Evolutionary conservation across 2,329 filamentous ascomycete genomes (phyloP), one percentile per base, ranked within the genome.

Genomic region (Drechslerella dactyloides): DNA sequence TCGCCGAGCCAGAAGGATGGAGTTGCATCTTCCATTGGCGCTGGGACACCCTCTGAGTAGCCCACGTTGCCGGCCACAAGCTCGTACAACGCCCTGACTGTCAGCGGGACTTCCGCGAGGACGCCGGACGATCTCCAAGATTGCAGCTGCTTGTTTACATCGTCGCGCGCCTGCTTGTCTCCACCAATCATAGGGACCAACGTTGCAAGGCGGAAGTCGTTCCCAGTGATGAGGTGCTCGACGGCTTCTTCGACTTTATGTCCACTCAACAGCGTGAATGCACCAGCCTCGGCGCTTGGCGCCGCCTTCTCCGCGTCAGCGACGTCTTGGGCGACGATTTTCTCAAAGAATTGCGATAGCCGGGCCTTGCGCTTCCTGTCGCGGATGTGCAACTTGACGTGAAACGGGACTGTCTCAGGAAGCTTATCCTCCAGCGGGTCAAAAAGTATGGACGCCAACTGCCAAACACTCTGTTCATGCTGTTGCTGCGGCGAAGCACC

Each of bases 31-130:
- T 97, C 94, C 7, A 89, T 81, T 0, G 90, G 86, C 5, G 85
- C 87, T 74, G 87, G 89, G 77, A 89, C 88, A 10, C 93, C 94
- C 75, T 92, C 86, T 69, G 90, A 93, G 27, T 88, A 85, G 74
- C 90, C 89, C n/a, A 91, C 88, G 74, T 97, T 94, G 40, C 96
- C 94, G 30, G 91, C 87, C 10, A 97, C 83, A 27, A 99, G 84
- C 79, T 96, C 91, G 78, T 97, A 99, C 35, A 99, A 83, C 7
- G 93, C 89, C 61, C 94, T 89, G 50, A 96, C 86, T 0, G 91
- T 84, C 74, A 94, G 89, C 15, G 86, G 87, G 80, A 99, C 92
- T 79, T 99, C 96, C 0, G 91, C 90, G 17, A 96, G 85, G 52
- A 93, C 86, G 77, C 92, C 91, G 37, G 90, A 87, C 27, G 90